Evolutionary conservation across 345 rosid species (phyloP), one percentile per base, ranked within the genome.

Genomic region (Murraya paniculata): DNA sequence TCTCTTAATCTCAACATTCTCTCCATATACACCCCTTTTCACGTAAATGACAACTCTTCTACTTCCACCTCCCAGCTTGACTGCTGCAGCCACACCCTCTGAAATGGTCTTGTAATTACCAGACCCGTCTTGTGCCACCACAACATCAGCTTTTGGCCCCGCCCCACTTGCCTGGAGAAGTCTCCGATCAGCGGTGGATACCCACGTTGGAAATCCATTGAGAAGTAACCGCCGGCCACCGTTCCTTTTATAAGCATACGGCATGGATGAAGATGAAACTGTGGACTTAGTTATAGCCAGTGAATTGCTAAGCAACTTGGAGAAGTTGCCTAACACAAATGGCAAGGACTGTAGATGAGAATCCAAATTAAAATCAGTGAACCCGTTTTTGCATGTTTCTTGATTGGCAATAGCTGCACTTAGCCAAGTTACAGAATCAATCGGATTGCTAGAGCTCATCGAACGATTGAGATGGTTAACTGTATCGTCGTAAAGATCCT

Each of bases 61-160:
- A 18, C 75, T 70, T 35, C 80, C 88, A 18, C 75, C 68, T 38
- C 80, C 88, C n/a, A 55, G 36, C 14, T 71, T 65, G 22, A 68
- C 82, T 1, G 91, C 75, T 57, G 94, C 95, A 1, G 86, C 89
- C 58, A 93, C 87, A 0, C 95, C 98, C 68, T 90, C 87, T 0
- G 89, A 76, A 50, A 95, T 91, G 68, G 89, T 88, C 82, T 81
- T 84, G 78, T 84, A 93, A 7, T 86, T 72, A 7, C 98, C 98
- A 0, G 98, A 86, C 30, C 98, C 98, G 28, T 95, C 98, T 74
- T 92, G 85, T 5, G 98, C 95, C 82, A 95, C 98, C 77, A 93
- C 94, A 33, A 92, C 27, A 81, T 93, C 86, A 3, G 90, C 91
- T 72, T 82, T 85, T 0, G 78, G 59, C 2, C 83, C 74, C 22